phyloP scores from a whole-genome alignment of 1,139 yeast genomes.

The Yamadazyma spencermartinsiae region DNA sequence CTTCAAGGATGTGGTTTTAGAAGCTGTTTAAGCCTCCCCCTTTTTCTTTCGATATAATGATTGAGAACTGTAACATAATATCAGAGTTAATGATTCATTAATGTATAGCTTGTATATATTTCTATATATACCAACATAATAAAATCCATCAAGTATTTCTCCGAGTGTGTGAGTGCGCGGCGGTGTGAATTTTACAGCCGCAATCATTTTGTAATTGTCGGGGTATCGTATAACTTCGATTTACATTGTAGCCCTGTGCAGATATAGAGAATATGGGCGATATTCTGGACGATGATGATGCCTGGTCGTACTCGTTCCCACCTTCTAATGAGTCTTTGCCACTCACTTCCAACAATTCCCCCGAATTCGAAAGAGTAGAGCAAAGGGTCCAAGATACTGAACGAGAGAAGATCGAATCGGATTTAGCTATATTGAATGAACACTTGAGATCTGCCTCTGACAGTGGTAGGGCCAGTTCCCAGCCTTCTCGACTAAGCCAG shows the following conservation, averaged over 20 bases:
- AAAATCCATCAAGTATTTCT: background rate
- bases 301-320: slow-evolving; percentile 48
- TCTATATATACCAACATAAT: slow-evolving; percentile 4
- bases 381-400: background rate
- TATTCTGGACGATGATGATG: slow-evolving; percentile 37
- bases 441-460: slow-evolving; percentile 6
- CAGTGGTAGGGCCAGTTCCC: background rate
- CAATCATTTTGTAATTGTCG: too few species aligned
- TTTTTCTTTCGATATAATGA: background rate
- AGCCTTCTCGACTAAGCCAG: background rate
- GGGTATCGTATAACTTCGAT: too few species aligned
- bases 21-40: slow-evolving; percentile 32
- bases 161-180: too few species aligned
- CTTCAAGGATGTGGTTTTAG: slow-evolving; percentile 55
- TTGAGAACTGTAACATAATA: slow-evolving; percentile 1
- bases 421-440: slow-evolving; percentile 11
- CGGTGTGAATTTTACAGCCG: background rate
- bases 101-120: slow-evolving; percentile 5
- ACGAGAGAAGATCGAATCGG: slow-evolving; percentile 2
- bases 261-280: background rate
- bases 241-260: too few species aligned
- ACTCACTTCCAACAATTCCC: background rate
- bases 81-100: slow-evolving; percentile 6
- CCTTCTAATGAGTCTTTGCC: slow-evolving; percentile 36
- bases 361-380: slow-evolving; percentile 2